phyloP scores from a whole-genome alignment of 2,329 filamentous ascomycete species.

The Torrubiellomyces zombiae region DNA sequence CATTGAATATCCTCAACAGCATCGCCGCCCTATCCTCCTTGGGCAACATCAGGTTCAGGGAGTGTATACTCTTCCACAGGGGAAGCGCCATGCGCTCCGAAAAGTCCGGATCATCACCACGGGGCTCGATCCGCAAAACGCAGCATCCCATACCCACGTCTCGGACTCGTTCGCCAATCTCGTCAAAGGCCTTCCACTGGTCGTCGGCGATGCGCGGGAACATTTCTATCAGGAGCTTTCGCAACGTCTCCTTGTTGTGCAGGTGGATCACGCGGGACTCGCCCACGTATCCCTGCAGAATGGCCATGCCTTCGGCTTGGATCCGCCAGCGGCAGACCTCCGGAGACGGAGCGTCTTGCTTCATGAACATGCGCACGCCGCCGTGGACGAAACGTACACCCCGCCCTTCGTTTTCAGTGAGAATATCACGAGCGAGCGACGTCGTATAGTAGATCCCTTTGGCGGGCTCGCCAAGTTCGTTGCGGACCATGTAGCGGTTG shows the following conservation, averaged over 20 bases:
- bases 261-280: slow-evolving; percentile 59
- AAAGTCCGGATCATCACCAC: slow-evolving; percentile 41
- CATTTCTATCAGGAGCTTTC: slow-evolving; percentile 80
- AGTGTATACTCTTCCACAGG: slow-evolving; percentile 83
- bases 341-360: slow-evolving; percentile 77
- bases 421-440: slow-evolving; percentile 65
- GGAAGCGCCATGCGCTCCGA: slow-evolving; percentile 74
- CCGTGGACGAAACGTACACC: slow-evolving; percentile 93
- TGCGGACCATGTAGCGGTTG: slow-evolving; percentile 91
- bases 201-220: slow-evolving; percentile 74
- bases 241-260: slow-evolving; percentile 62
- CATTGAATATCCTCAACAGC: slow-evolving; percentile 81
- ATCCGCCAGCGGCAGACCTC: slow-evolving; percentile 89
- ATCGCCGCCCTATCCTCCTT: slow-evolving; percentile 93
- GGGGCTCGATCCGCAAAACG: slow-evolving; percentile 69
- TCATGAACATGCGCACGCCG: slow-evolving; percentile 98
- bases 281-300: slow-evolving; percentile 81
- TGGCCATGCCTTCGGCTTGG: slow-evolving; percentile 82
- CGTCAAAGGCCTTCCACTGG: slow-evolving; percentile 59
- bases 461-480: slow-evolving; percentile 69
- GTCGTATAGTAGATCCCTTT: slow-evolving; percentile 97
- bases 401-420: slow-evolving; percentile 72
- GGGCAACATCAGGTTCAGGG: slow-evolving; percentile 90
- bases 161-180: slow-evolving; percentile 71
- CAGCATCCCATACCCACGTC: slow-evolving; percentile 83